A percentile compares a stretch with the other conserved stretches of the same genome.
Conservation (phyloP, 306 rosid genomes). For the Parietaria judaica region DNA sequence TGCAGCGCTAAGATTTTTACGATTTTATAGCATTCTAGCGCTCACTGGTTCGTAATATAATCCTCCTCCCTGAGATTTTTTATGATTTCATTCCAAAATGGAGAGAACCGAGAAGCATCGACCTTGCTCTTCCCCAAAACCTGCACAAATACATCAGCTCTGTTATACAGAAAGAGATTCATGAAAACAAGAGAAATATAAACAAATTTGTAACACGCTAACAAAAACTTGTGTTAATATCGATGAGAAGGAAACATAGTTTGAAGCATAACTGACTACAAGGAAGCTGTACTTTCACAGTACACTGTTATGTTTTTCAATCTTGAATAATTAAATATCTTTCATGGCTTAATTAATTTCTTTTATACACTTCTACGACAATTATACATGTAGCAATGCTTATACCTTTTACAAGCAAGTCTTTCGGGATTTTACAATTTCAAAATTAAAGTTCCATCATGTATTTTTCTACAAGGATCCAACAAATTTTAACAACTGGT, state of each 20-base stretch:
- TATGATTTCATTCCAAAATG: constrained; percentile 91
- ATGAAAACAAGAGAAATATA: constrained; percentile 1
- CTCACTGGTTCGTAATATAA: constrained; percentile 82
- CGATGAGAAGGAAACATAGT: no score
- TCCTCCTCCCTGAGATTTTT: constrained; percentile 89
- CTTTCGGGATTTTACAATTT: background rate
- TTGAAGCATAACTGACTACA: no score
- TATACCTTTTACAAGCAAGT: background rate
- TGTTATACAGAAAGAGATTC: background rate
- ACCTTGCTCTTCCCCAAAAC: constrained; percentile 48
- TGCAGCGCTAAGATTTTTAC: background rate
- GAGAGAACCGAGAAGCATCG: constrained; percentile 80
- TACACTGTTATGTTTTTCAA: no score
- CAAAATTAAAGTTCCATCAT: background rate
- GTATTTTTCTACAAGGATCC: background rate
- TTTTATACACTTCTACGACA: background rate
- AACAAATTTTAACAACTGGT: background rate
- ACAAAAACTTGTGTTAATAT: no score
- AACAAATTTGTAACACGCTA: background rate
- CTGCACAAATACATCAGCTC: constrained; percentile 32
- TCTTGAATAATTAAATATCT: no score
- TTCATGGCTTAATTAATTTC: no score
- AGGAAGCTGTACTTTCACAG: no score
- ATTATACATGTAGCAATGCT: background rate
- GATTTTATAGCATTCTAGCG: constrained; percentile 5